phyloP scores from a whole-genome alignment of 768 basidiomycete species.

The Leccinum variicolor region DNA sequence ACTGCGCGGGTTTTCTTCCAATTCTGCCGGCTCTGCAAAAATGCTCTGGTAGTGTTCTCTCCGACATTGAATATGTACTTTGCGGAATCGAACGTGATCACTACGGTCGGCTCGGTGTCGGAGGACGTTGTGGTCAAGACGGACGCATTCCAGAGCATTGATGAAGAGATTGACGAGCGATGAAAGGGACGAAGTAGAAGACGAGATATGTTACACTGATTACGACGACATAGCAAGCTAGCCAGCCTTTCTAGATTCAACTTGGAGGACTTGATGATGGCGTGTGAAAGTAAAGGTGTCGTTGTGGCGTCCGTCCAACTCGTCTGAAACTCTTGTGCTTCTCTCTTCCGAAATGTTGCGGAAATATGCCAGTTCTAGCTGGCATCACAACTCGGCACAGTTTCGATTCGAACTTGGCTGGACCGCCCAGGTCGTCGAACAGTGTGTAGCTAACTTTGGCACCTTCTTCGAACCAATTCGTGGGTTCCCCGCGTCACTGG shows the following conservation, averaged over 20 bases:
- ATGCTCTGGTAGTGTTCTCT: slow-evolving; percentile 75
- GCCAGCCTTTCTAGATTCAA: slow-evolving; percentile 19
- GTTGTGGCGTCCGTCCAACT: no score
- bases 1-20: slow-evolving; percentile 67
- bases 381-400: background rate
- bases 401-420: background rate
- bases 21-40: slow-evolving; percentile 61
- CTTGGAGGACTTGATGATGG: background rate
- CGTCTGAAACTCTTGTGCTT: background rate
- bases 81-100: slow-evolving; percentile 70
- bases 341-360: background rate
- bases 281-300: background rate
- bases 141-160: slow-evolving; percentile 62
- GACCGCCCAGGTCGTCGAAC: background rate
- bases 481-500: background rate
- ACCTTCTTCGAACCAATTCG: background rate
- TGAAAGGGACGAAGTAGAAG: slow-evolving; percentile 14
- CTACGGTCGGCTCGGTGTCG: slow-evolving; percentile 79
- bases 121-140: slow-evolving; percentile 57
- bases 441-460: background rate
- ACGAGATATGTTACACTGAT: slow-evolving; percentile 23
- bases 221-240: slow-evolving; percentile 24
- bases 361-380: background rate
- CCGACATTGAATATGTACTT: slow-evolving; percentile 89
- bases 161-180: slow-evolving; percentile 8